Conservation (phyloP, 75 land plant genomes). For the Larix kaempferi region DNA sequence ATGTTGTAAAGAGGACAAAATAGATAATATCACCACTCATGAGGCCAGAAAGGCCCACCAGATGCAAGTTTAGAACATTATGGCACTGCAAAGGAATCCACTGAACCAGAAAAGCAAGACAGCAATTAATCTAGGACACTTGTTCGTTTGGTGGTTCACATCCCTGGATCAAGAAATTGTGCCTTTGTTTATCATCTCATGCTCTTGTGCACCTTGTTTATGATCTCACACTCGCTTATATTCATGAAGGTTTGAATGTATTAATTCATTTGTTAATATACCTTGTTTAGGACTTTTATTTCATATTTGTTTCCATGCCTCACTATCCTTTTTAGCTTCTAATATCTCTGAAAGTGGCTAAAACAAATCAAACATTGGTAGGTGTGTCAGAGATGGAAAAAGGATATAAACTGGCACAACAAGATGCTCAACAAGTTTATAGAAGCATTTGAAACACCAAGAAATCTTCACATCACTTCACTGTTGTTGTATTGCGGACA, state of each 20-base stretch:
- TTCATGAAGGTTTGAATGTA: background rate
- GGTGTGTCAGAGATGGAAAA: background rate
- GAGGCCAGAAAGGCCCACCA: background rate
- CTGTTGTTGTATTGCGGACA: background rate
- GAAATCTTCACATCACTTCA: background rate
- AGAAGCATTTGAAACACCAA: background rate
- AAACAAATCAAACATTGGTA: background rate
- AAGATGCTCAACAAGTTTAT: background rate
- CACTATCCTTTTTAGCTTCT: background rate
- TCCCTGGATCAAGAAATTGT: background rate
- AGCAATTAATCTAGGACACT: background rate
- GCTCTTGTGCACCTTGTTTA: background rate
- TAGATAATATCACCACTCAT: background rate
- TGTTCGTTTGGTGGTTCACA: background rate
- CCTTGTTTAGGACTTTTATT: background rate
- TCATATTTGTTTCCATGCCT: no score
- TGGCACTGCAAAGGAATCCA: background rate
- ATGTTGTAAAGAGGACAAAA: background rate
- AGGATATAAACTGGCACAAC: background rate
- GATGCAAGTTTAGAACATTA: background rate
- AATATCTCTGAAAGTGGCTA: background rate
- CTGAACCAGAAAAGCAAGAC: background rate
- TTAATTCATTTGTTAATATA: no score
- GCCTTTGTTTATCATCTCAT: background rate
- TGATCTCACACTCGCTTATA: no score